Evolutionary conservation across 441 rosid species (phyloP), one percentile per base, ranked within the genome.

Genomic region (Adansonia madagascariensis): DNA sequence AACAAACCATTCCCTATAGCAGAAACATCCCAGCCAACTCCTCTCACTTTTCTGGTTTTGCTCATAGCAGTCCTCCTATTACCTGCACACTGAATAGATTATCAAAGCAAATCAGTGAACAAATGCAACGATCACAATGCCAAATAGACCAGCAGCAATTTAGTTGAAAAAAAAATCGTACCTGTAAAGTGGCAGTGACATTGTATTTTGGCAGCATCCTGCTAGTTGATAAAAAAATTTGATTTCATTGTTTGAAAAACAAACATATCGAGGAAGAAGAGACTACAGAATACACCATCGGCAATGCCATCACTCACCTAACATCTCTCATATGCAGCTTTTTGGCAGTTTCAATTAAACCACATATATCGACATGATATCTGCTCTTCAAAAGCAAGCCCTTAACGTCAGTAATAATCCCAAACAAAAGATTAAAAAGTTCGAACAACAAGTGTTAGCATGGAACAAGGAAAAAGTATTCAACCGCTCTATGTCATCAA

Each of bases 1-100:
- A 81, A 77, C 86, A 55, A 80, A 97, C 99, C 98, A 77, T 93
- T 97, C 76, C 98, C 99, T 49, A 97, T 61, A 14, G 99, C 98
- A 85, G 98, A 87, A 80, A 93, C 85, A 77, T 87, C 98, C 99
- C 98, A 97, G 76, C 99, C 99, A 84, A 97, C 98, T 8, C 98
- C 99, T 85, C 83, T 91, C 39, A 97, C 99, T 59, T 83, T 85
- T 79, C 75, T 86, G 77, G 86, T 84, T 64, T 91, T 85, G 88
- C 98, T 97, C 99, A 97, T 97, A 77, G 99, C 97, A 31, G 98
- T 97, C 83, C 99, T 92, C 83, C 98, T 87, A 83, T 97, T 97
- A 72, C 98, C 99, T n/a, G 99, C 99, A 86, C 99, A 97, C 99
- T 97, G 83, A 17, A 75, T 57, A 66, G 65, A 46, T 11, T 79